phyloP scores from a whole-genome alignment of 169 alveolate species.

The Plasmodium fragile region DNA sequence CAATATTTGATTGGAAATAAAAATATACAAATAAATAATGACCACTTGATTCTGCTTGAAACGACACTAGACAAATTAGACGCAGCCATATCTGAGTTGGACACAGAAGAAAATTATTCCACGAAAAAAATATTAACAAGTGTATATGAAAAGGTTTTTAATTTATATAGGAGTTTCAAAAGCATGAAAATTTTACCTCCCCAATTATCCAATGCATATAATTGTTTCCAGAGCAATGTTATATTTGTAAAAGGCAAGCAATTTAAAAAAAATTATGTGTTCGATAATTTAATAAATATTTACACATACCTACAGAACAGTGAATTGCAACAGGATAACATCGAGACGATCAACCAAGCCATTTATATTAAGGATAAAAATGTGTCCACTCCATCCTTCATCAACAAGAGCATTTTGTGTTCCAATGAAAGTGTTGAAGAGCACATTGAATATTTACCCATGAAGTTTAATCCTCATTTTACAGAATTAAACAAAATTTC shows the following conservation, averaged over 20 bases:
- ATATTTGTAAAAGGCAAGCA: slow-evolving; percentile 48
- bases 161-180: slow-evolving; percentile 50
- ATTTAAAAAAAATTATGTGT: slow-evolving; percentile 69
- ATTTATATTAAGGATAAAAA: slow-evolving; percentile 37
- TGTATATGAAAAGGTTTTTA: slow-evolving; percentile 41
- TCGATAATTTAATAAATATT: slow-evolving; percentile 62
- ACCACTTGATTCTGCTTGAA: slow-evolving; percentile 46
- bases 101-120: slow-evolving; percentile 43
- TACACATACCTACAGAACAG: slow-evolving; percentile 67
- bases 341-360: slow-evolving; percentile 37
- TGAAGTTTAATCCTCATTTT: slow-evolving; percentile 68
- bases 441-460: slow-evolving; percentile 46
- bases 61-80: slow-evolving; percentile 56
- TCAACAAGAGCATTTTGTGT: slow-evolving; percentile 19
- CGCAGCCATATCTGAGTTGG: slow-evolving; percentile 31
- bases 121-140: slow-evolving; percentile 53
- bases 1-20: slow-evolving; percentile 64
- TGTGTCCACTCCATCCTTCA: slow-evolving; percentile 34
- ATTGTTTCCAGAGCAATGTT: slow-evolving; percentile 54
- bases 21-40: slow-evolving; percentile 44
- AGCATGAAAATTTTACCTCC: slow-evolving; percentile 27
- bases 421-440: slow-evolving; percentile 44
- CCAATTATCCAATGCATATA: slow-evolving; percentile 60
- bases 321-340: slow-evolving; percentile 68
- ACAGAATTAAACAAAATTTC: slow-evolving; percentile 57